phyloP scores from a whole-genome alignment of 2,329 filamentous ascomycete genomes.

The Neofusicoccum ribis region DNA sequence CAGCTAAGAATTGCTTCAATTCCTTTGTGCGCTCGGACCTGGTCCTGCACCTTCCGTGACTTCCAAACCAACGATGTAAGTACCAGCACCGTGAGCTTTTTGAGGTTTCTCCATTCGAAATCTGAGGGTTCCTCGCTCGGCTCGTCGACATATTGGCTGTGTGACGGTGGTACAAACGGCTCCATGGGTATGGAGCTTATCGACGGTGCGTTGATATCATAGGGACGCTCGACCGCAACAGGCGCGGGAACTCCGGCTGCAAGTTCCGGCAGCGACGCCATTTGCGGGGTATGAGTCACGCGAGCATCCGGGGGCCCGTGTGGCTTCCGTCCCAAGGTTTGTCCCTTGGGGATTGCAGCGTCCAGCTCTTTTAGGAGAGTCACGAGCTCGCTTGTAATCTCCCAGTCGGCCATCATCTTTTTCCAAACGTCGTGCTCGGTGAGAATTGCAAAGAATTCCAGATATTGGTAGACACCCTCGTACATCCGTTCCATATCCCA shows the following conservation, averaged over 20 bases:
- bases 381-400: constrained; percentile 84
- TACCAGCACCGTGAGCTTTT: constrained; percentile 89
- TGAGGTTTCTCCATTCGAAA: constrained; percentile 78
- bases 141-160: constrained; percentile 49
- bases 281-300: constrained; percentile 36
- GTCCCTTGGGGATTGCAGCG: constrained; percentile 73
- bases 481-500: constrained; percentile 99
- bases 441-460: constrained; percentile 89
- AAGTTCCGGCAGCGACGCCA: constrained; percentile 27
- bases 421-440: constrained; percentile 84
- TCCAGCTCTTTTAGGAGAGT: constrained; percentile 86
- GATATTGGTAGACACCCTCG: constrained; percentile 89
- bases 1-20: constrained; percentile 87
- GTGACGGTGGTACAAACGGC: constrained; percentile 43
- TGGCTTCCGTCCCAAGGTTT: constrained; percentile 53
- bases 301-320: constrained; percentile 46
- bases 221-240: constrained; percentile 64
- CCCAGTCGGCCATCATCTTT: constrained; percentile 84
- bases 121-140: constrained; percentile 61
- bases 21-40: constrained; percentile 81
- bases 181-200: constrained; percentile 39
- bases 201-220: constrained; percentile 52
- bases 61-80: constrained; percentile 88
- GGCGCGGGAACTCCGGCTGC: constrained; percentile 32
- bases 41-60: constrained; percentile 78